Evolutionary conservation across 176 grass and related monocot species (phyloP), one percentile per base, ranked within the genome.

Genomic region (Alopecurus myosuroides): DNA sequence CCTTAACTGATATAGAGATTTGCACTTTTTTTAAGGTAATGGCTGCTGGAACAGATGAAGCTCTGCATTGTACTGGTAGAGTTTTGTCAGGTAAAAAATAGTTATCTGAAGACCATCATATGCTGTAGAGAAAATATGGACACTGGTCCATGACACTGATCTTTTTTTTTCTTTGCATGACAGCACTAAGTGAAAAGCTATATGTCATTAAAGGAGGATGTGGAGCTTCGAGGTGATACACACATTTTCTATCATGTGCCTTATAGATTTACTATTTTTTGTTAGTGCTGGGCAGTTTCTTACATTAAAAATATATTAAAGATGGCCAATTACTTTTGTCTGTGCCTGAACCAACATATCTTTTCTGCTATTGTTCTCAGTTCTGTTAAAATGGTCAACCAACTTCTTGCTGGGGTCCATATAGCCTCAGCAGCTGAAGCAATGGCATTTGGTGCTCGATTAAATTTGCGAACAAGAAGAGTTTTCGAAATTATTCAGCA

Each of bases 311-410:
- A 48, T 76, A 61, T 25, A 11, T 75, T 69, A 57, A 19, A 31
- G 58, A 40, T 64, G 15, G 70, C 29, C 28, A 2, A 10, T 64
- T 77, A 23, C 9, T 33, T 64, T 51, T 28, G 5, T 10, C 6
- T 60, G 79, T 55, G 64, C 30, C 39, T 70, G 37, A 77, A 86
- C 71, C 51, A 36, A 26, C 67, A 75, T 72, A 18, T 50, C 11
- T 73, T 22, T 80, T 88, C 18, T 85, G 10, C 39, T 46, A 76
- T 87, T 80, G 35, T 94, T 62, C 73, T 78, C 92, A 97, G 95
- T 83, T 98, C 95, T 81, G 89, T 98, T 50, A 98, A 98, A 86
- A 98, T 98, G 95, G 95, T 98, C 44, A 98, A 98, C 84, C 95
- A 98, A 79, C 87, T 98, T 84, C 95, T 98, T 88, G 92, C 95